Conservation (phyloP, 2,329 filamentous ascomycete species). For the Cadophora sp. region DNA sequence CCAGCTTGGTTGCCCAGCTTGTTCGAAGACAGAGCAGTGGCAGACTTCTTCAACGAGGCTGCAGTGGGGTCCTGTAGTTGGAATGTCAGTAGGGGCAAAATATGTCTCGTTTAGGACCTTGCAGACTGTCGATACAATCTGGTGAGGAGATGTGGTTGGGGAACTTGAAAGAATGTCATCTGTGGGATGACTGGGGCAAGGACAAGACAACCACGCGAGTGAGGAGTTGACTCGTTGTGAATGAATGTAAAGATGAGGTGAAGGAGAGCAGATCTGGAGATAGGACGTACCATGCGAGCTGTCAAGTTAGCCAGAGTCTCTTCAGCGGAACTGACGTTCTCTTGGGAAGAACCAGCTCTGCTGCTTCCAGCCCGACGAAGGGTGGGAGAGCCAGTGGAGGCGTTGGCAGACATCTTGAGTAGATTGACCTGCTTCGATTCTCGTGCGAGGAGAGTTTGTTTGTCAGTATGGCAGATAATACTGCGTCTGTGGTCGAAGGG, state of each 20-base stretch:
- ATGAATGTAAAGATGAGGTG: not conserved
- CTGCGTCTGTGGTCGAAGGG: conserved; percentile 37
- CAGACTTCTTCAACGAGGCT: conserved; percentile 45
- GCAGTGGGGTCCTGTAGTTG: conserved; percentile 28
- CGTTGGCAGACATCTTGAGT: conserved; percentile 50
- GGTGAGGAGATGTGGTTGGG: not conserved
- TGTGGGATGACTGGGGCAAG: conserved; percentile 3
- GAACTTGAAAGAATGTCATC: not conserved
- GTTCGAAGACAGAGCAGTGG: conserved; percentile 57
- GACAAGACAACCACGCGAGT: not conserved
- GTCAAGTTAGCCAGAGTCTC: conserved; percentile 19
- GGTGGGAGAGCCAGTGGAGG: conserved; percentile 52
- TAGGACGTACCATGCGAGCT: conserved; percentile 46
- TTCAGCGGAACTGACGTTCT: conserved; percentile 36
- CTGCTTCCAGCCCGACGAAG: conserved; percentile 48
- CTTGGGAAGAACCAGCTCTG: conserved; percentile 48
- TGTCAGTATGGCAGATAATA: conserved; percentile 32
- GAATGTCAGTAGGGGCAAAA: conserved; percentile 29
- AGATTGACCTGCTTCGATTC: conserved; percentile 24
- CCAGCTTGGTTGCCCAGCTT: conserved; percentile 61
- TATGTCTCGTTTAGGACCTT: not conserved
- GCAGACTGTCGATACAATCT: not conserved
- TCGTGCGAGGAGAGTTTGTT: conserved; percentile 3
- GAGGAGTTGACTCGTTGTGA: not conserved
- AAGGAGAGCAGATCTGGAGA: not conserved